Evolutionary conservation across 2,329 filamentous ascomycete species (phyloP).

Genomic region (Cladosporium sp.): DNA sequence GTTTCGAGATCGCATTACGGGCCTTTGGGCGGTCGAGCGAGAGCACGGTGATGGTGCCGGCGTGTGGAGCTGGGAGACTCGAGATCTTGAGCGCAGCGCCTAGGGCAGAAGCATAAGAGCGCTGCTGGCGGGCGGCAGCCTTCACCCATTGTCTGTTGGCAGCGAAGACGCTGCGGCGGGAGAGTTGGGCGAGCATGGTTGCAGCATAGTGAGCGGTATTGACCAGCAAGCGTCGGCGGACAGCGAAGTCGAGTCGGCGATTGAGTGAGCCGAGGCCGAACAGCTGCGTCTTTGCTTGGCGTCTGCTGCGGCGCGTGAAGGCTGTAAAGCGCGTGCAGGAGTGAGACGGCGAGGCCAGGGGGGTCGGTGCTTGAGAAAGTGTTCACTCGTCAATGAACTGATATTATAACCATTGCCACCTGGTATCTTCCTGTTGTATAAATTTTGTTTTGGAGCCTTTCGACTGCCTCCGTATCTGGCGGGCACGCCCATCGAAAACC

Average conservation of each 20-base stretch:
- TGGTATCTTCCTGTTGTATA: too few species aligned
- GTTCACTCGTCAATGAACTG: too few species aligned
- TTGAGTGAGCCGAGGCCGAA: too few species aligned
- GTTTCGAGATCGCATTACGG: slow-evolving; percentile 84
- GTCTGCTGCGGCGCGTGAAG: not conserved
- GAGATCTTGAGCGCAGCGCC: slow-evolving; percentile 58
- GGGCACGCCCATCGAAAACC: not conserved
- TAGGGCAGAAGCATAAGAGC: slow-evolving; percentile 17
- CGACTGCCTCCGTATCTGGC: not conserved
- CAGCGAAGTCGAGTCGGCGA: too few species aligned
- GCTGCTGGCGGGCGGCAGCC: slow-evolving; percentile 11
- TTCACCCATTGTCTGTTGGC: slow-evolving; percentile 11
- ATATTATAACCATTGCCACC: too few species aligned
- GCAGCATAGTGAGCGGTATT: not conserved
- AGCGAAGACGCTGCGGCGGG: slow-evolving; percentile 8
- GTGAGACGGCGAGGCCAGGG: too few species aligned
- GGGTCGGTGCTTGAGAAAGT: too few species aligned
- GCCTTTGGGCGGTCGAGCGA: slow-evolving; percentile 79
- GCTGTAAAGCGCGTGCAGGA: too few species aligned
- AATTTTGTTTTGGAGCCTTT: too few species aligned
- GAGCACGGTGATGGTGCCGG: slow-evolving; percentile 81
- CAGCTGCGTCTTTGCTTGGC: not conserved
- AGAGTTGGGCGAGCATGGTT: slow-evolving; percentile 4
- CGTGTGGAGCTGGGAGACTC: slow-evolving; percentile 70
- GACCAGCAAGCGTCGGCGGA: too few species aligned